phyloP scores from a whole-genome alignment of 805 yeast genomes.

The Suhomyces sp. region DNA sequence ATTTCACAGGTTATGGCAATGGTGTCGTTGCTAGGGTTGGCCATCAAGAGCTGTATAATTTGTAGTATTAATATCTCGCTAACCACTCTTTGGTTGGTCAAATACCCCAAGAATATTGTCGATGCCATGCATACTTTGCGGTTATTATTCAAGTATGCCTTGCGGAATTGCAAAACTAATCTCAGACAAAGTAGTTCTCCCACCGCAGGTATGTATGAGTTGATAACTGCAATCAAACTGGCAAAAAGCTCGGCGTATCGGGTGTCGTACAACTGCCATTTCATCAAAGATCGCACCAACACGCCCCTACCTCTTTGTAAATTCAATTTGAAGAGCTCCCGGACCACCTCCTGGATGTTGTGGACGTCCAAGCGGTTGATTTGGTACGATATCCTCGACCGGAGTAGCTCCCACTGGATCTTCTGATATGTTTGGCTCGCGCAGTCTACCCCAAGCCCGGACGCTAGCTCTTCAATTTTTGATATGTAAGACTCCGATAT shows the following conservation, averaged over 20 bases:
- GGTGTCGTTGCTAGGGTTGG: slow-evolving; percentile 50
- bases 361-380: slow-evolving; percentile 44
- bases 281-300: slow-evolving; percentile 55
- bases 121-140: slow-evolving; percentile 42
- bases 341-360: slow-evolving; percentile 48
- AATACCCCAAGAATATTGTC: slow-evolving; percentile 53
- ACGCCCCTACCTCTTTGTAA: slow-evolving; percentile 60
- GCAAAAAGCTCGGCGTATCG: slow-evolving; percentile 50
- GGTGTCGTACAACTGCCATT: slow-evolving; percentile 44
- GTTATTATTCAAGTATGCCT: slow-evolving; percentile 47
- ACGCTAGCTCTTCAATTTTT: not conserved
- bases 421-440: slow-evolving; percentile 19
- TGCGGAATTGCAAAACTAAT: slow-evolving; percentile 56
- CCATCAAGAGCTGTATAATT: slow-evolving; percentile 32
- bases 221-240: slow-evolving; percentile 55
- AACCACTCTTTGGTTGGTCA: slow-evolving; percentile 59
- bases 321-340: slow-evolving; percentile 55
- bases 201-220: slow-evolving; percentile 64
- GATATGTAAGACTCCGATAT: not conserved
- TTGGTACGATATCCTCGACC: slow-evolving; percentile 29
- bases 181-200: slow-evolving; percentile 58
- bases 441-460: slow-evolving; percentile 9
- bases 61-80: slow-evolving; percentile 32
- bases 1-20: slow-evolving; percentile 53
- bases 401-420: slow-evolving; percentile 11